These are phyloP conservation scores for Hippophae rhamnoides DNA, from an alignment of 306 rosid species.

Conservation along the genomic window DNA sequence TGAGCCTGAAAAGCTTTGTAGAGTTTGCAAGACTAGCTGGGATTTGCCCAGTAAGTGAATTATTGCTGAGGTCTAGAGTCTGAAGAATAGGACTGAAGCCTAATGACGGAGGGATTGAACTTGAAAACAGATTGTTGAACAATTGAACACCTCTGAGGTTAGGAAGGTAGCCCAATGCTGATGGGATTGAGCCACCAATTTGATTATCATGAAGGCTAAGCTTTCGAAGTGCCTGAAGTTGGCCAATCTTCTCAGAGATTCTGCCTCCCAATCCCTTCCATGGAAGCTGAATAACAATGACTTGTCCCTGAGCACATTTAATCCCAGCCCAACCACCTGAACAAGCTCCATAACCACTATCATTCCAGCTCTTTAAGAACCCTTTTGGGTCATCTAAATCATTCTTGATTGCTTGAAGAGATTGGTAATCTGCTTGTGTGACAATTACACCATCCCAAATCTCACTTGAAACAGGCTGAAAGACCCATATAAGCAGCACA, in stretches of 20 bases:
- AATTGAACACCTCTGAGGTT: conserved; percentile 83
- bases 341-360: conserved; percentile 75
- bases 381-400: conserved; percentile 76
- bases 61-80: conserved; percentile 60
- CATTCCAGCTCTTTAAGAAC: conserved; percentile 76
- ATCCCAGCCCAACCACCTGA: conserved; percentile 85
- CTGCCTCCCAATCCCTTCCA: conserved; percentile 69
- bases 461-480: conserved; percentile 29
- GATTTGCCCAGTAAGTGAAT: conserved; percentile 47
- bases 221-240: conserved; percentile 65
- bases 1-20: conserved; percentile 56
- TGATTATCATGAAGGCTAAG: conserved; percentile 78
- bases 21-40: conserved; percentile 60
- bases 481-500: conserved; percentile 15
- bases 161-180: conserved; percentile 56
- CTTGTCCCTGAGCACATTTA: conserved; percentile 90
- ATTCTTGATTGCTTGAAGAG: conserved; percentile 76
- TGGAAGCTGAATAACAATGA: conserved; percentile 82
- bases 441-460: conserved; percentile 80
- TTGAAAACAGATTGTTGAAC: conserved; percentile 59
- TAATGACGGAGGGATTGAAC: conserved; percentile 66
- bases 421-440: conserved; percentile 60
- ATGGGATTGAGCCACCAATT: conserved; percentile 65
- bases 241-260: conserved; percentile 64
- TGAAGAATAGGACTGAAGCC: conserved; percentile 71